Evolutionary conservation across 768 basidiomycete genomes (phyloP), one percentile per base, ranked within the genome.

Genomic region (Rhodotorula graminis): DNA sequence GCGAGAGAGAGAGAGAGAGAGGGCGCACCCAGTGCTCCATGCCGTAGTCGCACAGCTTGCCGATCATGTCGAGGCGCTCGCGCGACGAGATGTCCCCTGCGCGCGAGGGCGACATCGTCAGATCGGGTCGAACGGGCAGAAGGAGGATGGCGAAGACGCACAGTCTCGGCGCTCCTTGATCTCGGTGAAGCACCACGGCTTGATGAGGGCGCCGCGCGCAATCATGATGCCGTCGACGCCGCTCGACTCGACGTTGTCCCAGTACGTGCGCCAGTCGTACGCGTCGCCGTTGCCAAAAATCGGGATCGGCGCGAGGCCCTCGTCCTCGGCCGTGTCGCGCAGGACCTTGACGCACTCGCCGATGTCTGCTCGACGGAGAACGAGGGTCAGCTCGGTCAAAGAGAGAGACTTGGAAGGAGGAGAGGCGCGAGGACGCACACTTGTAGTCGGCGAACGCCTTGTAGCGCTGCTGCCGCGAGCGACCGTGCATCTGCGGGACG

Each of bases 201-300:
- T 99, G 81, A 98, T 96, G 61, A 98, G 83, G 0, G 93, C 95
- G 0, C 96, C 96, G 31, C 96, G 85, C 1, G 88, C 96, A 49
- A 97, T 85, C 96, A 99, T 98, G 57, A 97, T 84, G 11, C 94
- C 93, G 79, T 97, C 94, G 0, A 96, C 93, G 10, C 92, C 92
- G 40, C 86, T 88, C n/a, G 83, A 80, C 57, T 92, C 88, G 44
- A 93, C 85, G 58, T 86, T 86, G 25, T 86, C 81, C 87, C 90
- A 90, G 80, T 94, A 94, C 69, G 87, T 89, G 69, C 89, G 84
- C 11, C 90, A 87, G 6, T 93, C 94, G 83, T 90, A 99, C 75
- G 90, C 91, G 80, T 99, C 96, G 0, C 96, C 96, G 40, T 93
- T 93, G 15, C 96, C 96, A 74, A 97, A 95, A 58, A 99, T 93